Conservation (phyloP, 257 asterid species). For the Solanum dulcamara region DNA sequence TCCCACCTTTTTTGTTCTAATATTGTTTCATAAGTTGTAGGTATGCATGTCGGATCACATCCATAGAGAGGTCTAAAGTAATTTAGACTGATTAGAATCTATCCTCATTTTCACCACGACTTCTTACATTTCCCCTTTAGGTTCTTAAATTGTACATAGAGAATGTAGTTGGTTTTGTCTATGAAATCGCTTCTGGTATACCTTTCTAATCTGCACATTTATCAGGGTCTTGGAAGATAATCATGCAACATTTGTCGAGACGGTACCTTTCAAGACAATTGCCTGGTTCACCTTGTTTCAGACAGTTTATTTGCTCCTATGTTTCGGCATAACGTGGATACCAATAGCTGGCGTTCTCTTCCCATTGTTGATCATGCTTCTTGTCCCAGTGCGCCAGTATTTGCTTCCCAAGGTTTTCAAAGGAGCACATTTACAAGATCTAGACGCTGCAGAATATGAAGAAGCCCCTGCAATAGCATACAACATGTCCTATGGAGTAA, state of each 20-base stretch:
- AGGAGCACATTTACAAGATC: conserved; percentile 75
- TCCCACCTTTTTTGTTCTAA: not conserved
- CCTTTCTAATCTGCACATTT: not conserved
- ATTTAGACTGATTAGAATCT: not conserved
- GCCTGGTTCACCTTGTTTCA: conserved; percentile 82
- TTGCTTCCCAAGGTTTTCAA: conserved; percentile 81
- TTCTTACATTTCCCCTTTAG: not conserved
- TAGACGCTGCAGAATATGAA: conserved; percentile 96
- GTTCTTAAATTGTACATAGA: not conserved
- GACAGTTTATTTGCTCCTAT: conserved; percentile 64
- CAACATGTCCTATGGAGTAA: conserved; percentile 58
- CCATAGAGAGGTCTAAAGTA: not conserved
- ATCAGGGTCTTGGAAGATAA: conserved; percentile 69
- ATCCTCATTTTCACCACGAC: not conserved
- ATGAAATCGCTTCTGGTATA: not conserved
- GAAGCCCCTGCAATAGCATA: conserved; percentile 71
- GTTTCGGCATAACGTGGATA: conserved; percentile 95
- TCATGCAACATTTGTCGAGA: conserved; percentile 83
- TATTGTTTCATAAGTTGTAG: not conserved
- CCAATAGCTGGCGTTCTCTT: conserved; percentile 94
- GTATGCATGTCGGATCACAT: not conserved
- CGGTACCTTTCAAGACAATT: conserved; percentile 88
- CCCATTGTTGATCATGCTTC: conserved; percentile 88
- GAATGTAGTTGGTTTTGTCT: not conserved
- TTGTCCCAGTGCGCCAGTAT: conserved; percentile 85